These are phyloP conservation scores for Pseudocercospora eumusae DNA, from an alignment of 2,329 filamentous ascomycete species.

Conservation along the genomic window DNA sequence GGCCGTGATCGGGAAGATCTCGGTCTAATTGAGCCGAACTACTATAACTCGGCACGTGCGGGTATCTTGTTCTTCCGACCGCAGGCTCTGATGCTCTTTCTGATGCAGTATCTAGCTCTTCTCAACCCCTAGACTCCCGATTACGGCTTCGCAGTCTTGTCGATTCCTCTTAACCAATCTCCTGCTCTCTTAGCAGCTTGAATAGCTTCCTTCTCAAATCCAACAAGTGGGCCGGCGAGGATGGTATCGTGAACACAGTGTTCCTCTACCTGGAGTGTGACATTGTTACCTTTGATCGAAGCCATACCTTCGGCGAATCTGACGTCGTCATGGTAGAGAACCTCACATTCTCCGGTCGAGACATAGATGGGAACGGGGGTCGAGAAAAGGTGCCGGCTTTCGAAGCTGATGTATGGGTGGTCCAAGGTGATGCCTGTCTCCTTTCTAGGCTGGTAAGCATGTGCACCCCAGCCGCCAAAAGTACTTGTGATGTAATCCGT, in stretches of 20 bases:
- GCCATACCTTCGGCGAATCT: constrained; percentile 44
- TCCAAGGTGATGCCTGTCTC: constrained; percentile 29
- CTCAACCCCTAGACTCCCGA: not conserved
- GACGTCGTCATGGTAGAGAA: constrained; percentile 46
- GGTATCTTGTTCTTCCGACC: not conserved
- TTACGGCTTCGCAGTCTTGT: constrained; percentile 8
- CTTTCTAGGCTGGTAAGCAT: constrained; percentile 37
- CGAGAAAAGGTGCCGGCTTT: constrained; percentile 42
- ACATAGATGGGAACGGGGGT: constrained; percentile 47
- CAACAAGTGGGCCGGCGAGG: constrained; percentile 44
- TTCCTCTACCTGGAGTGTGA: constrained; percentile 47
- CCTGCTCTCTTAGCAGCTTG: constrained; percentile 43
- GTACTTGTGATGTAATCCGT: constrained; percentile 47
- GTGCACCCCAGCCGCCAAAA: constrained; percentile 49
- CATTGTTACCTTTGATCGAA: constrained; percentile 43
- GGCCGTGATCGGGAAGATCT: not conserved
- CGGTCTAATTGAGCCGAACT: not conserved
- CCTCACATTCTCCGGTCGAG: constrained; percentile 45
- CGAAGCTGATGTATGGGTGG: constrained; percentile 45
- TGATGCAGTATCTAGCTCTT: not conserved
- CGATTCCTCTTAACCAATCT: constrained; percentile 33
- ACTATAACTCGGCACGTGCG: not conserved
- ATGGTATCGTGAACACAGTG: constrained; percentile 52
- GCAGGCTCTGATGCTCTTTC: not conserved
- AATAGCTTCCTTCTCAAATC: constrained; percentile 46